Evolutionary conservation across 2,329 filamentous ascomycete species (phyloP).

Genomic region (Aureobasidium sp.): DNA sequence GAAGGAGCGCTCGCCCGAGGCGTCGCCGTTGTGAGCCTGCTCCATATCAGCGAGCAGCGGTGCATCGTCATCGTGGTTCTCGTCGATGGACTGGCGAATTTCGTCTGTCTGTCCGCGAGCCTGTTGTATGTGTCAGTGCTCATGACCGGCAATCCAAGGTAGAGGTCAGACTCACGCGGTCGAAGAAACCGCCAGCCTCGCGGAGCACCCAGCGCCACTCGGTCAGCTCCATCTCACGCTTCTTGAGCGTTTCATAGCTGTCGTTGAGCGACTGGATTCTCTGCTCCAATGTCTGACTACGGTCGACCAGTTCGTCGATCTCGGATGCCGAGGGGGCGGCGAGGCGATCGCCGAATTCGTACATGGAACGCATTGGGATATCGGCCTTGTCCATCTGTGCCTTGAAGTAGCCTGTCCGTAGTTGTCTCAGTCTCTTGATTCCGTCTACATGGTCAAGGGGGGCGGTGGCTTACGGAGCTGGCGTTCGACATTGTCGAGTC

Average conservation of each 20-base stretch:
- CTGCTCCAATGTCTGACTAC: slow-evolving; percentile 87
- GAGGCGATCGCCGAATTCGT: slow-evolving; percentile 76
- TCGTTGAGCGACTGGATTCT: slow-evolving; percentile 88
- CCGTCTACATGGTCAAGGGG: neutral
- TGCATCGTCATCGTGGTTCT: slow-evolving; percentile 90
- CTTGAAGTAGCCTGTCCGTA: slow-evolving; percentile 74
- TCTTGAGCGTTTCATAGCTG: slow-evolving; percentile 97
- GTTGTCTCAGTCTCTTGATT: slow-evolving; percentile 6
- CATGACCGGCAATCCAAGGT: neutral
- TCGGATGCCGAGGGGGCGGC: slow-evolving; percentile 85
- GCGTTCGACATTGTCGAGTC: slow-evolving; percentile 95
- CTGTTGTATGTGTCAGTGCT: slow-evolving; percentile 24
- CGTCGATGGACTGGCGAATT: slow-evolving; percentile 81
- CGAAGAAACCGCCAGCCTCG: slow-evolving; percentile 96
- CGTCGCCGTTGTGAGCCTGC: slow-evolving; percentile 64
- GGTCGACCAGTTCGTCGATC: slow-evolving; percentile 91
- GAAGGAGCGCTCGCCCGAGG: slow-evolving; percentile 73
- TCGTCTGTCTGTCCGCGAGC: slow-evolving; percentile 95
- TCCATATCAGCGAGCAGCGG: slow-evolving; percentile 90
- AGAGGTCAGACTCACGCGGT: slow-evolving; percentile 48
- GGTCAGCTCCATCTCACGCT: slow-evolving; percentile 89
- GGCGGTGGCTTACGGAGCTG: slow-evolving; percentile 67
- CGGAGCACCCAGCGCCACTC: slow-evolving; percentile 98
- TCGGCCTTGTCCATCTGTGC: slow-evolving; percentile 89
- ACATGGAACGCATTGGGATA: slow-evolving; percentile 80